Base-by-base conservation (phyloP, 2,329 filamentous ascomycete genomes). In the Stylonectria norvegica region DNA sequence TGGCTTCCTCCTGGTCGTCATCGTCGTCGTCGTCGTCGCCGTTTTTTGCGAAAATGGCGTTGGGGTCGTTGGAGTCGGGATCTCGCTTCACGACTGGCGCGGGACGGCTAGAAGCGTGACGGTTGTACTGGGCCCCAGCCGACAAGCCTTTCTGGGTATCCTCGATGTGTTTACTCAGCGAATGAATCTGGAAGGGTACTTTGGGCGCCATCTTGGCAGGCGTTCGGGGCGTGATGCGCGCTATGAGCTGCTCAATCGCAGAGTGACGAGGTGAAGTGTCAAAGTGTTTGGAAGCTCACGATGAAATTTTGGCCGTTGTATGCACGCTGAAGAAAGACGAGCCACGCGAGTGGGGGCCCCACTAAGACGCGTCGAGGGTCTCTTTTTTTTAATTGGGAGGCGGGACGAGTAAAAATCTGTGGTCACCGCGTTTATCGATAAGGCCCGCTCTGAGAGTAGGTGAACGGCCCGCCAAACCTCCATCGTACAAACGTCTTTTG, bases 121-220 rank as follows among this genome's bases (percentile, higher is more conserved):
- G 58, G 46, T 64, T 67, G 52, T 51, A 60, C 52, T 62, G 59
- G 20, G 60, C 47, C 16, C 59, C 58, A 22, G 60, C 57, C 29
- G 53, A 61, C 29, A 63, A 44, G 40, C 59, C 59, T 47, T 63
- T 67, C 23, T 64, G 56, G n/a, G 60, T 60, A 35, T 65, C 60
- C 41, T 62, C 61, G 22, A 68, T 61, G 49, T 67, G 63, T 52
- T 65, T 58, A 46, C 34, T 63, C 36, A 68, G 57, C 17, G 64
- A 68, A 31, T 65, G 59, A 14, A 65, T 53, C 48, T 64, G 60
- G 53, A 52, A 68, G 1, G 57, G 55, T 47, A 58, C 53, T 32
- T 62, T 65, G 38, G 61, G 60, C 41, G 62, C 64, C 65, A 68
- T 68, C 46, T 51, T 58, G 46, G 47, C 46, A 42, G 45, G 34